Conservation (phyloP, 176 grass and related monocot genomes). For the Thalia dealbata region DNA sequence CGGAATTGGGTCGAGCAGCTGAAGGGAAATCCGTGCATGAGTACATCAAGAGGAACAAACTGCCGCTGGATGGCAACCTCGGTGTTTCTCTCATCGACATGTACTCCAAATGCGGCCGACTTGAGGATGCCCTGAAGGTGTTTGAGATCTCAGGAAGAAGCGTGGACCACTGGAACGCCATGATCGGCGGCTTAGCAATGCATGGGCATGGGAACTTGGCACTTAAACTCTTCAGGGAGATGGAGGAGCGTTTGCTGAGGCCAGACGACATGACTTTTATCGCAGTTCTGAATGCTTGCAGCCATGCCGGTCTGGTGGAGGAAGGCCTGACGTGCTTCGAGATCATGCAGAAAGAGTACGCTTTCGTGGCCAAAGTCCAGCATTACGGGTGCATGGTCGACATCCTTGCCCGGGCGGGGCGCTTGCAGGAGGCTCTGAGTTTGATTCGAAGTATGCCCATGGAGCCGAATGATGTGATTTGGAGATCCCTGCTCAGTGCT, state of each 20-base stretch:
- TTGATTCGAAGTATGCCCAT: constrained; percentile 15
- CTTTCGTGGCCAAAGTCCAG: constrained; percentile 9
- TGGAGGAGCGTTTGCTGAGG: background rate
- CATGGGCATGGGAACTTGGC: constrained; percentile 10
- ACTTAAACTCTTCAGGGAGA: constrained; percentile 11
- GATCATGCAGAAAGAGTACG: constrained; percentile 11
- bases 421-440: constrained; percentile 8
- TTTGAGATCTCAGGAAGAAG: constrained; percentile 14
- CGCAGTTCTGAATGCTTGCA: constrained; percentile 15
- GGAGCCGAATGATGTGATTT: constrained; percentile 14
- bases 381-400: constrained; percentile 17
- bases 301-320: constrained; percentile 11
- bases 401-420: constrained; percentile 12
- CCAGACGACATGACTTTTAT: constrained; percentile 19
- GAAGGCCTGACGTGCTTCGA: constrained; percentile 15
- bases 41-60: constrained; percentile 11
- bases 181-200: constrained; percentile 18
- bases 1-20: constrained; percentile 1
- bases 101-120: constrained; percentile 15
- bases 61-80: constrained; percentile 10
- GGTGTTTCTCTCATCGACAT: constrained; percentile 22
- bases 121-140: constrained; percentile 16
- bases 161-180: constrained; percentile 19
- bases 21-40: constrained; percentile 19
- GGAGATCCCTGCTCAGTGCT: constrained; percentile 18